Conservation (phyloP, 495 filamentous ascomycete genomes). For the Pseudotulostoma volvatum region DNA sequence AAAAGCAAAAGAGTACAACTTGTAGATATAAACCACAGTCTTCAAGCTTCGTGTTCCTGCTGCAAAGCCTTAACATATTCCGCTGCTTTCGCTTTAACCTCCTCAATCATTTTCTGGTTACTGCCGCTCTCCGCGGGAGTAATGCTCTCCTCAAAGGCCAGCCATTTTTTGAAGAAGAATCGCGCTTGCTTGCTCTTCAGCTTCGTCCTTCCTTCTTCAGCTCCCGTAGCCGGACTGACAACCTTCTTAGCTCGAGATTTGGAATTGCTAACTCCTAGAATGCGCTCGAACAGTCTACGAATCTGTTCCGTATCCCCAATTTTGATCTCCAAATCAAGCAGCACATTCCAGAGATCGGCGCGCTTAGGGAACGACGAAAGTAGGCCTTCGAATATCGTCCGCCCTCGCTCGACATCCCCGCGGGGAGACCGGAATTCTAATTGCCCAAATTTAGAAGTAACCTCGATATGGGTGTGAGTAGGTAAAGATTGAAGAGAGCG, state of each 20-base stretch:
- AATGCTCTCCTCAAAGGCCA: constrained; percentile 56
- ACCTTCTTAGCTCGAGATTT: constrained; percentile 35
- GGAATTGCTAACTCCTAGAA: constrained; percentile 24
- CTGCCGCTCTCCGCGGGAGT: constrained; percentile 28
- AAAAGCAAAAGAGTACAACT: too few relatives aligned
- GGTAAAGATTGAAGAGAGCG: constrained; percentile 77
- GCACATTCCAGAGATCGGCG: constrained; percentile 81
- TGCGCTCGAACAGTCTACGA: constrained; percentile 66
- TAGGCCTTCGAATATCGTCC: constrained; percentile 85
- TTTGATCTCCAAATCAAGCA: constrained; percentile 71
- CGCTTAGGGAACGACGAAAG: constrained; percentile 73
- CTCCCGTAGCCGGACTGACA: constrained; percentile 18
- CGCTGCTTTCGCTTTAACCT: constrained; percentile 55
- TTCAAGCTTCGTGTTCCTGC: too few relatives aligned
- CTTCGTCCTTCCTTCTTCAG: constrained; percentile 14
- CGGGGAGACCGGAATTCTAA: constrained; percentile 75
- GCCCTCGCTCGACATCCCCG: constrained; percentile 78
- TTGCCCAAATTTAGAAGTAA: constrained; percentile 74
- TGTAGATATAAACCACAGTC: too few relatives aligned
- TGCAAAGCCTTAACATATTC: constrained; percentile 47
- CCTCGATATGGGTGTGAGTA: constrained; percentile 48
- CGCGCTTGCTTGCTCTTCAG: constrained; percentile 58
- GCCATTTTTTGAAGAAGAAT: constrained; percentile 73
- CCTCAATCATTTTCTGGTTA: constrained; percentile 52
- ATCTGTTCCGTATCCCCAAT: constrained; percentile 46